phyloP scores from a whole-genome alignment of 2,329 filamentous ascomycete species.

The Talaromyces funiculosus region DNA sequence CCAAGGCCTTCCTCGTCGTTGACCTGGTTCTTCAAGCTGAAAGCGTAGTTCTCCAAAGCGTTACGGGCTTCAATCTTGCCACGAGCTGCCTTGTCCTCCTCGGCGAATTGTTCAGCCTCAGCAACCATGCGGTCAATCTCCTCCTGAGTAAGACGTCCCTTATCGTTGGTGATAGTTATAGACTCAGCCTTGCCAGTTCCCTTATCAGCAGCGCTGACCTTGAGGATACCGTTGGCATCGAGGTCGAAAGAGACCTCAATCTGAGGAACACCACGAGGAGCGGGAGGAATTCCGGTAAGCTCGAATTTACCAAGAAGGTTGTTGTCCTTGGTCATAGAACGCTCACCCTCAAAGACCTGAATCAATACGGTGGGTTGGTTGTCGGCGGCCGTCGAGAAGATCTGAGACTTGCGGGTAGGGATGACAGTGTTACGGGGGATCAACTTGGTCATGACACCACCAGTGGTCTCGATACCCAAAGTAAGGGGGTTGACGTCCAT shows the following conservation, averaged over 20 bases:
- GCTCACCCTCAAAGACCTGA: constrained; percentile 92
- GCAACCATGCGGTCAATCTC: constrained; percentile 99
- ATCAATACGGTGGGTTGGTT: constrained; percentile 95
- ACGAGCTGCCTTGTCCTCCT: constrained; percentile 97
- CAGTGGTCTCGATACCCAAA: constrained; percentile 94
- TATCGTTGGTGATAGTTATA: constrained; percentile 99
- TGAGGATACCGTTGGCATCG: constrained; percentile 96
- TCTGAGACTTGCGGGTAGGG: constrained; percentile 93
- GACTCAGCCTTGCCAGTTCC: constrained; percentile 95
- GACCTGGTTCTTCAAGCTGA: constrained; percentile 98
- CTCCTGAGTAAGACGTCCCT: constrained; percentile 91
- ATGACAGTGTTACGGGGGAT: constrained; percentile 93
- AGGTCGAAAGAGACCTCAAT: constrained; percentile 98
- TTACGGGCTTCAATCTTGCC: constrained; percentile 97
- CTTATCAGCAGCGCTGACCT: constrained; percentile 95
- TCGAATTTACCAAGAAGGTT: constrained; percentile 98
- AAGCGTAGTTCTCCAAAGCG: constrained; percentile 97
- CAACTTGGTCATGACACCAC: constrained; percentile 95
- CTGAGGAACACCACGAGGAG: constrained; percentile 92
- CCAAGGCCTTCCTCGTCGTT: constrained; percentile 94
- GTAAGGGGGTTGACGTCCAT: constrained; percentile 98
- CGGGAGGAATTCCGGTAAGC: constrained; percentile 89
- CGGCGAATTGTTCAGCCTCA: constrained; percentile 97
- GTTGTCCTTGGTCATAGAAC: constrained; percentile 92
- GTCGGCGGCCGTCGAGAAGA: constrained; percentile 93